These are phyloP conservation scores for Trichosporon coremiiforme DNA, from an alignment of 1,284 basidiomycete genomes.

Conservation along the genomic window DNA sequence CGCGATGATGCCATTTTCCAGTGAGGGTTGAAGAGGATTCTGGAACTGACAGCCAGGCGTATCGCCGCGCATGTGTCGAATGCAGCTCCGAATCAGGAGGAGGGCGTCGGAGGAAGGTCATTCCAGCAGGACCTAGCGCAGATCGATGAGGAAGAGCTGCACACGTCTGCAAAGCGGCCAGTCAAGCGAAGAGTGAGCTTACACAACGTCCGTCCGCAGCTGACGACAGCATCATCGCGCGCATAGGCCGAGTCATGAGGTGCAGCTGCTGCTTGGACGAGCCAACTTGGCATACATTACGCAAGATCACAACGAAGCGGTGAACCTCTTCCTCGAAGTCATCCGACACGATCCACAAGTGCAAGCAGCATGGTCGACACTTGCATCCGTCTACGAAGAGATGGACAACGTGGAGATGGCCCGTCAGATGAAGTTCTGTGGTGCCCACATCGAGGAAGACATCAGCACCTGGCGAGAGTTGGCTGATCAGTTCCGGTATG, in stretches of 20 bases:
- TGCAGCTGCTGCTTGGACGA: conserved; percentile 75
- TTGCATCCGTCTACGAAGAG: conserved; percentile 77
- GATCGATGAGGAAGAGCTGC: conserved; percentile 42
- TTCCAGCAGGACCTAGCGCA: conserved; percentile 39
- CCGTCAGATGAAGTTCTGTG: conserved; percentile 83
- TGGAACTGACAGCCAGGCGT: conserved; percentile 32
- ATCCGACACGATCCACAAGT: conserved; percentile 90
- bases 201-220: neutral
- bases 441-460: conserved; percentile 81
- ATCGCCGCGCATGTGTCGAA: conserved; percentile 42
- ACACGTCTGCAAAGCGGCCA: conserved; percentile 22
- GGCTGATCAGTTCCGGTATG: conserved; percentile 71
- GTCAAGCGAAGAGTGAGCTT: conserved; percentile 20
- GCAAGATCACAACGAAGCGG: conserved; percentile 69
- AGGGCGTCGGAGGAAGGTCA: conserved; percentile 28
- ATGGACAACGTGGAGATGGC: conserved; percentile 69
- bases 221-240: conserved; percentile 55
- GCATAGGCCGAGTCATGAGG: conserved; percentile 76
- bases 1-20: conserved; percentile 41
- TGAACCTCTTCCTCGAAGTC: conserved; percentile 82
- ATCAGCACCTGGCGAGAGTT: conserved; percentile 84
- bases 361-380: conserved; percentile 78
- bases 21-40: conserved; percentile 27
- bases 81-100: conserved; percentile 24
- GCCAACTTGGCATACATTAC: conserved; percentile 83